Evolutionary conservation across 805 yeast genomes (phyloP), one percentile per base, ranked within the genome.

Genomic region (Wickerhamomyces mucosus): DNA sequence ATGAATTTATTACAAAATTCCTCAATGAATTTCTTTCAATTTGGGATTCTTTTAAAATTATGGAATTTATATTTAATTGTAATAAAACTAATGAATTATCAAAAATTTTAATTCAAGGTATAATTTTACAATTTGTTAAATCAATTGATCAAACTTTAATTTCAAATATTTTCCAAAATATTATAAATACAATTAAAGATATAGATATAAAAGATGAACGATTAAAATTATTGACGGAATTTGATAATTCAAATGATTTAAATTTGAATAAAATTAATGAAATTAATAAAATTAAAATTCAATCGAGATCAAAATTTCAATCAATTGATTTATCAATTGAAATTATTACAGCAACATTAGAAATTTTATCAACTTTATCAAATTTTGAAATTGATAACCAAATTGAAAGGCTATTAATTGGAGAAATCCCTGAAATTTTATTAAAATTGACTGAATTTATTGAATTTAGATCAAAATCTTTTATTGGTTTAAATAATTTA

Each of bases 241-340:
- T 56, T 15, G 63, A 65, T 26, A 62, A 69, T 15, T 51, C 59
- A 9, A 63, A 65, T 26, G 62, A 69, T 15, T 51, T 59, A 9
- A 37, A 43, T 10, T 23, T 37, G 4, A 40, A 45, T 24, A 36
- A 39, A 15, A 37, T 59, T 9, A 59, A 54, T 27, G 53, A 56
- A 17, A 58, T 56, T 26, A 52, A 66, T 4, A 61, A 60, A 18
- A 61, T 58, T 27, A 63, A 69, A 34, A 47, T 55, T 7, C 48
- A 48, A 11, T 72, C 81, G 3, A 67, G 69, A 40, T 56, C 66
- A 27, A 66, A 69, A 30, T 55, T 80, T 29, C 78, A 78, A 40
- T 65, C 81, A 4, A 58, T 81, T 15, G 94, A 84, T 43, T 65
- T 78, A 1, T 63, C 80, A 0, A 56, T 88, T 15, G 97, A 89